Evolutionary conservation across 2,329 filamentous ascomycete species (phyloP).

Genomic region (Arthroderma sp.): DNA sequence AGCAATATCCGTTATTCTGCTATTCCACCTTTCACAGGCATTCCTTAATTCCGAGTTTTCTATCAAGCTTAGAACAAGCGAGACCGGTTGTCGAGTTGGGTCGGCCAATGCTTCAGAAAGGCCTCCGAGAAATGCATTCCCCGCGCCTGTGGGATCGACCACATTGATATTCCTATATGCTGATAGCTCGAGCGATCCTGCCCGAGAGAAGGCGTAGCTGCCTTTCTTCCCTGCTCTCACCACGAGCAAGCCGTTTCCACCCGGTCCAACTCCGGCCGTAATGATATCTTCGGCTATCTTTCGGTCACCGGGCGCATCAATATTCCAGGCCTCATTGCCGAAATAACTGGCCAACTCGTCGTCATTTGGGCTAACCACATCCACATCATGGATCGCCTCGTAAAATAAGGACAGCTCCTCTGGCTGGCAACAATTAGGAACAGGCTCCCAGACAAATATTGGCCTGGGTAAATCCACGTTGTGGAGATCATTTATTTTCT

Average conservation of each 20-base stretch:
- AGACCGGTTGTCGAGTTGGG: slow-evolving; percentile 20
- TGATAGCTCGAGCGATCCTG: slow-evolving; percentile 52
- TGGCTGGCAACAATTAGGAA: slow-evolving; percentile 73
- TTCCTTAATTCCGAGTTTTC: slow-evolving; percentile 43
- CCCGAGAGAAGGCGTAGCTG: slow-evolving; percentile 36
- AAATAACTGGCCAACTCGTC: slow-evolving; percentile 80
- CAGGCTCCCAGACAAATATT: slow-evolving; percentile 86
- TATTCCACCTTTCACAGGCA: slow-evolving; percentile 32
- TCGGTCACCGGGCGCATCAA: slow-evolving; percentile 16
- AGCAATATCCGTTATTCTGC: slow-evolving; percentile 39
- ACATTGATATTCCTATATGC: slow-evolving; percentile 57
- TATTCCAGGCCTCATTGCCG: slow-evolving; percentile 36
- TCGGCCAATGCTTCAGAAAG: slow-evolving; percentile 44
- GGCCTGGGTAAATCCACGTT: slow-evolving; percentile 37
- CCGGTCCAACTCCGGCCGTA: slow-evolving; percentile 23
- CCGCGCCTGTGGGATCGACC: slow-evolving; percentile 86
- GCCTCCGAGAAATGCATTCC: slow-evolving; percentile 71
- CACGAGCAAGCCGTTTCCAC: slow-evolving; percentile 26
- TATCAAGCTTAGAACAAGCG: slow-evolving; percentile 20
- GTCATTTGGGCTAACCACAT: slow-evolving; percentile 68
- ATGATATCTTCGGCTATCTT: slow-evolving; percentile 25
- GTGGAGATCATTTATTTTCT: slow-evolving; percentile 18
- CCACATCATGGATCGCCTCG: slow-evolving; percentile 40
- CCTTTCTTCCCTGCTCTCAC: slow-evolving; percentile 51
- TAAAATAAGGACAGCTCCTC: slow-evolving; percentile 44